phyloP scores from a whole-genome alignment of 306 rosid genomes.

The cucumber (Cucumis sativus) region Cucumber_9930_V3 NC_026658.2:24543001-24543500 shows the following conservation, averaged over 20 bases:
- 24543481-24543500: not conserved
- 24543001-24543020: not conserved
- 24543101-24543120: not conserved
- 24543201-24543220: constrained; percentile 1
- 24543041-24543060: not conserved
- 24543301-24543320: not conserved
- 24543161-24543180: not conserved
- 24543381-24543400: not conserved
- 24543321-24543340: not conserved
- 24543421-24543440: not conserved
- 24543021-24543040: not conserved
- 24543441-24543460: not conserved
- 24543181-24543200: not conserved
- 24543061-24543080: not conserved
- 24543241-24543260: not conserved
- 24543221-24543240: not conserved
- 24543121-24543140: not conserved
- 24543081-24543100: not conserved
- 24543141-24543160: not conserved
- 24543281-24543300: not conserved
- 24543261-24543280: not conserved
- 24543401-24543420: not conserved
- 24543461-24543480: not conserved
- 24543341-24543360: not conserved
- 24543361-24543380: not conserved